Percentiles rank a stretch among this genome's conserved stretches.
phyloP scores from a whole-genome alignment of 352 stramenopile species.

The Pythium brassicae region DNA sequence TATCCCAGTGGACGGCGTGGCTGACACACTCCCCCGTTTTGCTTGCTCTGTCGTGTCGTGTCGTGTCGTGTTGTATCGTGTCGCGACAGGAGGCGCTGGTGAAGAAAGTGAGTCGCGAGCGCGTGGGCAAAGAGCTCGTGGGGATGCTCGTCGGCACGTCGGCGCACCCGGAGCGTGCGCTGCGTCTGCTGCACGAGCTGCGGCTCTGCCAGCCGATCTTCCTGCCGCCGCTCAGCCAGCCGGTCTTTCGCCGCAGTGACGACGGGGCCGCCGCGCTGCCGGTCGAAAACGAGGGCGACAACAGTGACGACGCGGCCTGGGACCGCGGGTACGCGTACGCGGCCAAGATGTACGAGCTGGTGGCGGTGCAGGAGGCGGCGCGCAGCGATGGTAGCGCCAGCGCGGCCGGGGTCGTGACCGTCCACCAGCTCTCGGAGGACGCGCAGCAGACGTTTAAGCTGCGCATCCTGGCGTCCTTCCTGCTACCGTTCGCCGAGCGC shows the following conservation, averaged over 20 bases:
- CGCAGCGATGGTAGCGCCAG: no score
- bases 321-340: constrained; percentile 36
- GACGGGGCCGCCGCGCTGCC: constrained; percentile 13
- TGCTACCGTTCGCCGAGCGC: constrained; percentile 50
- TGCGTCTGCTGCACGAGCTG: constrained; percentile 54
- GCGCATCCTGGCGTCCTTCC: constrained; percentile 44
- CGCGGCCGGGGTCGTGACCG: constrained; percentile 20
- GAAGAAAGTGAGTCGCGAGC: constrained; percentile 73
- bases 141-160: constrained; percentile 63
- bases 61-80: no score
- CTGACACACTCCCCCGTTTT: no score
- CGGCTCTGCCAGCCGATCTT: constrained; percentile 51
- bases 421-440: constrained; percentile 19
- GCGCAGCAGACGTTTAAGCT: constrained; percentile 45
- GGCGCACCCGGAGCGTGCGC: constrained; percentile 54
- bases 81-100: constrained; percentile 51
- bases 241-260: constrained; percentile 18
- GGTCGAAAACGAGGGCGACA: neutral
- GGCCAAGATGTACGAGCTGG: constrained; percentile 34
- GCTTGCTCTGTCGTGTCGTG: no score
- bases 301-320: constrained; percentile 23
- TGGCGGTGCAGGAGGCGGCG: constrained; percentile 1
- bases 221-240: constrained; percentile 32
- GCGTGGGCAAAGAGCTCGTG: constrained; percentile 73
- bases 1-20: no score